Conservation (phyloP, 345 rosid genomes). For the Durio zibethinus region DNA sequence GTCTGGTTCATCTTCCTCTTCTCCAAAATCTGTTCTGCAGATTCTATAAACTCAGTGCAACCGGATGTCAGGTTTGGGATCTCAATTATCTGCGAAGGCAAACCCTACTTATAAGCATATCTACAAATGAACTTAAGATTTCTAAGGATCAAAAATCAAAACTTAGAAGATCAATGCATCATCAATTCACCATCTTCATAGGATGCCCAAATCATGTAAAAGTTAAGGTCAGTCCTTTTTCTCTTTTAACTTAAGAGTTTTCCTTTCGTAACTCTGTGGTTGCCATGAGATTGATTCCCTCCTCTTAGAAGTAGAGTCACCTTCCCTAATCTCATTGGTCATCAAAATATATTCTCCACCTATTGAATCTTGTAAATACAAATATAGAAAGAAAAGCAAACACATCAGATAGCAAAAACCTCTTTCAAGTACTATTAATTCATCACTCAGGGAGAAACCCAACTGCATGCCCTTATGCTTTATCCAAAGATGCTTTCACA, state of each 20-base stretch:
- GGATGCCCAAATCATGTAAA: not conserved
- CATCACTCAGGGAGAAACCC: not conserved
- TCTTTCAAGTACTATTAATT: not conserved
- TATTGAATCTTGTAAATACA: not conserved
- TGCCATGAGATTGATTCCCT: not conserved
- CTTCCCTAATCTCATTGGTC: not conserved
- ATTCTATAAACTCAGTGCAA: constrained; percentile 81
- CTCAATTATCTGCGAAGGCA: constrained; percentile 58
- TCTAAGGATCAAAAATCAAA: not conserved
- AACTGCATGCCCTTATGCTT: not conserved
- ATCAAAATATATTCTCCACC: not conserved
- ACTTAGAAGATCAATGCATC: not conserved
- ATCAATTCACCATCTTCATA: not conserved
- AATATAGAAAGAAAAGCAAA: not conserved
- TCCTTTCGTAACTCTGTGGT: not conserved
- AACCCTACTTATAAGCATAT: constrained; percentile 5
- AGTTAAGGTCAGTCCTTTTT: not conserved
- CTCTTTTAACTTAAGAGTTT: not conserved
- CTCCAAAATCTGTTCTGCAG: constrained; percentile 83
- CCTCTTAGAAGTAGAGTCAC: not conserved
- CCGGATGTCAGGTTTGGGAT: constrained; percentile 79
- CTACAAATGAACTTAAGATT: not conserved
- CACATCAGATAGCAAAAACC: not conserved
- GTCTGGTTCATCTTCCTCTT: constrained; percentile 93
- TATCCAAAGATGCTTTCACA: not conserved